A percentile compares a stretch with the other conserved stretches of the same genome.
Conservation (phyloP, 2,329 filamentous ascomycete species). For the Metarhizium humberi region DNA sequence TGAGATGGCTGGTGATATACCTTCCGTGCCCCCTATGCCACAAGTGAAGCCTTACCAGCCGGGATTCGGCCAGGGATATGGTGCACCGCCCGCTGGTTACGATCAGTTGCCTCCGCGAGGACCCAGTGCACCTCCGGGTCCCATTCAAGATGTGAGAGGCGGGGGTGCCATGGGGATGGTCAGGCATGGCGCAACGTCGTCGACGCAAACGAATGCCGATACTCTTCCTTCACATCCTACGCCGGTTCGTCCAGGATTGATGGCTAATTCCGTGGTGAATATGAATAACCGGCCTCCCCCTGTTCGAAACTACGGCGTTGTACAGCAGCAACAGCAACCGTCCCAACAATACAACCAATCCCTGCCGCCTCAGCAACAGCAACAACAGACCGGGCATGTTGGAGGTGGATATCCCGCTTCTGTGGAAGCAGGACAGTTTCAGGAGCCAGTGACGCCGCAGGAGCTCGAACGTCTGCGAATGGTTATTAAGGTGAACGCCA, state of each 20-base stretch:
- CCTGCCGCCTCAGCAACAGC: conserved; percentile 22
- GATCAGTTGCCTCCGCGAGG: conserved; percentile 18
- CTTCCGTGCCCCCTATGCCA: conserved; percentile 43
- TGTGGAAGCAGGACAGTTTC: conserved; percentile 1
- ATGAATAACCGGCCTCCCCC: conserved; percentile 49
- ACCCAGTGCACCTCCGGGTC: conserved; percentile 22
- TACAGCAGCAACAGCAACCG: conserved; percentile 24
- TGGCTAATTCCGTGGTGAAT: conserved; percentile 47
- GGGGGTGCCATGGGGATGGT: conserved; percentile 3
- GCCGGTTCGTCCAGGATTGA: conserved; percentile 53
- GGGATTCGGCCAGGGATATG: conserved; percentile 15
- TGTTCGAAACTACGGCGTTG: conserved; percentile 43
- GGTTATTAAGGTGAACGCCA: conserved; percentile 59
- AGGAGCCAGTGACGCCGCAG: conserved; percentile 58
- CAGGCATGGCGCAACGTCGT: conserved; percentile 15
- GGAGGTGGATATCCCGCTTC: conserved; percentile 1
- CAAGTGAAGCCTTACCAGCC: conserved; percentile 19
- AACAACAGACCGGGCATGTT: conserved; percentile 2
- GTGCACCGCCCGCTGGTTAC: conserved; percentile 13
- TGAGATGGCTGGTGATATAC: conserved; percentile 59
- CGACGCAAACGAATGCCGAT: conserved; percentile 30
- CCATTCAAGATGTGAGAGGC: conserved; percentile 3
- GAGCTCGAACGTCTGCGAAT: conserved; percentile 70
- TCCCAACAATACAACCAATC: conserved; percentile 12
- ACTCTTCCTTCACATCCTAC: conserved; percentile 50